Evolutionary conservation across 1,139 yeast genomes (phyloP), one percentile per base, ranked within the genome.

Genomic region (Nakaseomyces nivariensis): DNA sequence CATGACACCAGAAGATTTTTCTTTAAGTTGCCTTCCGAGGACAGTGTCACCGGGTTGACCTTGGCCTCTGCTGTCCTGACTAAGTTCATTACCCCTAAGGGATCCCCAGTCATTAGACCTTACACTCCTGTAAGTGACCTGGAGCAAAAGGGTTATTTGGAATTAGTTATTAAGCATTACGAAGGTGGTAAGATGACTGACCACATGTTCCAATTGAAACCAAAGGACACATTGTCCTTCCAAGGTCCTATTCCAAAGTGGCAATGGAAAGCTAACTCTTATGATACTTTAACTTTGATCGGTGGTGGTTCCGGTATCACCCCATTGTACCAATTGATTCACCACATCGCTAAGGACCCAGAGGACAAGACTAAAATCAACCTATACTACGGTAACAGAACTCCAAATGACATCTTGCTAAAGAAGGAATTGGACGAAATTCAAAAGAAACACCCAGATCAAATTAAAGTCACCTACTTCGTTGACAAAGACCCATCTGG

Each of bases 291-390:
- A 64, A 85, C 85, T 50, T 77, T 92, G 73, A 76, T 92, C 61
- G 97, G 97, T 58, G 98, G 96, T 60, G 98, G 98, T 64, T 78
- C 95, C 46, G 97, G 97, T 70, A 88, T 92, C 70, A 87, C 97
- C 32, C 98, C 97, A 54, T 76, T 90, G 75, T 89, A 77, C 75
- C 98, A 92, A 72, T 72, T 92, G 67, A 70, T 87, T 57, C 82
- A 79, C 59, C 81, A 81, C 56, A 76, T 85, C 61, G 72, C 82
- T 65, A 75, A 75, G 61, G 80, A 89, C 73, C 88, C 94, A 44
- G 71, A 71, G 37, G 97, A 90, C 72, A 84, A 85, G 68, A 92
- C 97, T 63, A 83, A 85, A 74, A 78, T 92, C 56, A 75, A 80
- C 58, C 75, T 92, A 62, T 69, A 83, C 64, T 89, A 86, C 71